Evolutionary conservation across 495 filamentous ascomycete genomes (phyloP).

Genomic region (Pseudotulostoma volvatum): DNA sequence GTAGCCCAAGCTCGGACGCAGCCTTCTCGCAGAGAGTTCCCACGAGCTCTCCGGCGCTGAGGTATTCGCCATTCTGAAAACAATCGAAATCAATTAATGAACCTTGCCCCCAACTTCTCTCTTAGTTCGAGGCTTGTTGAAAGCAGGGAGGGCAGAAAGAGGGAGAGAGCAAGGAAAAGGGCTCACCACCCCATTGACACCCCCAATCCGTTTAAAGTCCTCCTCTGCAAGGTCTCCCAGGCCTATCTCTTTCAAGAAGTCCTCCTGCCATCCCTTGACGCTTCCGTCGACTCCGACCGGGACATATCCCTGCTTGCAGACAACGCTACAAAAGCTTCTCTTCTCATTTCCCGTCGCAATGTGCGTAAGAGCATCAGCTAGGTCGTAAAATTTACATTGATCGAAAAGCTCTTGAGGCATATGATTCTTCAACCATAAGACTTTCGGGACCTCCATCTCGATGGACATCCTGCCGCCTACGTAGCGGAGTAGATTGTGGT

Average conservation of each 20-base stretch:
- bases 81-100: too few relatives aligned
- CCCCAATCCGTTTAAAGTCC: conserved; percentile 80
- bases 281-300: conserved; percentile 92
- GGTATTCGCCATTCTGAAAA: conserved; percentile 70
- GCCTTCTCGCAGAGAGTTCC: conserved; percentile 74
- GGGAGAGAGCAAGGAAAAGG: conserved; percentile 19
- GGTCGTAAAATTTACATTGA: conserved; percentile 89
- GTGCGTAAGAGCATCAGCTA: conserved; percentile 86
- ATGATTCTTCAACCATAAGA: conserved; percentile 92
- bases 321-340: conserved; percentile 78
- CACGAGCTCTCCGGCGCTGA: conserved; percentile 80
- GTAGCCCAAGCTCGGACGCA: conserved; percentile 68
- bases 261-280: conserved; percentile 95
- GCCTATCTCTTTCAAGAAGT: conserved; percentile 74
- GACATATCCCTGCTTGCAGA: conserved; percentile 92
- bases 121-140: too few relatives aligned
- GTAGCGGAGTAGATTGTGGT: conserved; percentile 84
- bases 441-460: conserved; percentile 98
- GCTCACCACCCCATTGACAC: conserved; percentile 84
- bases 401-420: conserved; percentile 88
- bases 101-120: too few relatives aligned
- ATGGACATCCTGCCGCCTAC: conserved; percentile 95
- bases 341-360: conserved; percentile 89
- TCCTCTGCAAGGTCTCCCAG: conserved; percentile 66
- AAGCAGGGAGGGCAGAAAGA: too few relatives aligned